These are phyloP conservation scores for Teratosphaeria epicoccoides DNA, from an alignment of 2,329 filamentous ascomycete species.

Conservation along the genomic window DNA sequence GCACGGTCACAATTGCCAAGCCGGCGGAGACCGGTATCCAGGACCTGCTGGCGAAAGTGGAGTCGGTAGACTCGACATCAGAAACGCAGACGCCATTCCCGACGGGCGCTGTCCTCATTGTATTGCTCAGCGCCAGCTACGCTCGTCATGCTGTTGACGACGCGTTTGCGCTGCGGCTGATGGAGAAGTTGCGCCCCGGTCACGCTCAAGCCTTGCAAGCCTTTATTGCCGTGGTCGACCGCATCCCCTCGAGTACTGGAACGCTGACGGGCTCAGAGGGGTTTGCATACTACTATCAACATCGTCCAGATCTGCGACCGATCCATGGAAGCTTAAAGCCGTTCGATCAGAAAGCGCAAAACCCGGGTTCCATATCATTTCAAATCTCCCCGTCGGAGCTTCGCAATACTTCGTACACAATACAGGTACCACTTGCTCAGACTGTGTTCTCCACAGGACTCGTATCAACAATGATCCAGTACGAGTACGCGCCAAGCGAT, in stretches of 20 bases:
- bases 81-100: not conserved
- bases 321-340: constrained; percentile 4
- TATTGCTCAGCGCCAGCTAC: constrained; percentile 3
- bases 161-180: constrained; percentile 10
- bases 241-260: constrained; percentile 11
- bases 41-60: constrained; percentile 4
- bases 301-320: constrained; percentile 6
- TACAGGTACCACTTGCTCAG: constrained; percentile 57
- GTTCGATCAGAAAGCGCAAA: constrained; percentile 13
- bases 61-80: not conserved
- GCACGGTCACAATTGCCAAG: constrained; percentile 5
- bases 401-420: not conserved
- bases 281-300: constrained; percentile 18
- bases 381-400: constrained; percentile 3
- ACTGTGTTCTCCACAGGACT: constrained; percentile 65
- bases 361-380: constrained; percentile 21
- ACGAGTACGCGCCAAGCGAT: constrained; percentile 16
- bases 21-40: constrained; percentile 4
- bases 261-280: constrained; percentile 15
- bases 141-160: constrained; percentile 13
- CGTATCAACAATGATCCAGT: constrained; percentile 44
- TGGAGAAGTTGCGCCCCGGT: constrained; percentile 5
- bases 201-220: constrained; percentile 11
- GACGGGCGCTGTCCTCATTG: not conserved
- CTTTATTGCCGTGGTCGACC: constrained; percentile 23